A percentile compares a stretch with the other conserved stretches of the same genome.
Evolutionary conservation across 352 stramenopile species (phyloP).

Genomic region (Pythium oligandrum): DNA sequence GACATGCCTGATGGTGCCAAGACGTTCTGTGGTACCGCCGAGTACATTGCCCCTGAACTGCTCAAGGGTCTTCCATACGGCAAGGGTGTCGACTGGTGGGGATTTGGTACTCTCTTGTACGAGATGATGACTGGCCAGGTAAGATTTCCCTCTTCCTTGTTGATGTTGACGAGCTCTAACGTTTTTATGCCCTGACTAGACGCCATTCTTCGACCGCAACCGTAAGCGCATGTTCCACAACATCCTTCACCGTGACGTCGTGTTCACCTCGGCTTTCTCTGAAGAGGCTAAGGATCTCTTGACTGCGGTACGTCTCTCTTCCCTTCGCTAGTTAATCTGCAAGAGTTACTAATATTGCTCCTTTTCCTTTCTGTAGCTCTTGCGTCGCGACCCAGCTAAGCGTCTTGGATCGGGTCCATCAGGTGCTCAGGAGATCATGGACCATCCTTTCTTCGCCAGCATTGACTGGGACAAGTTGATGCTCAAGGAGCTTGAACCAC

Average conservation of each 20-base stretch:
- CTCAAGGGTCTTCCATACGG: constrained; percentile 88
- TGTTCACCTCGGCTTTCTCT: constrained; percentile 85
- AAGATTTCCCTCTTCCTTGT: constrained; percentile 5
- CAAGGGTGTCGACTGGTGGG: constrained; percentile 92
- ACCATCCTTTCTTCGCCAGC: constrained; percentile 84
- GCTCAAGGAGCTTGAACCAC: constrained; percentile 76
- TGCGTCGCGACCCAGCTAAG: constrained; percentile 81
- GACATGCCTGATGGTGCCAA: constrained; percentile 84
- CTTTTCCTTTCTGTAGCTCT: constrained; percentile 31
- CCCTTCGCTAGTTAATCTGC: background rate
- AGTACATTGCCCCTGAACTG: constrained; percentile 92
- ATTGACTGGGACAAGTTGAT: constrained; percentile 84
- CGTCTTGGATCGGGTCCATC: constrained; percentile 73
- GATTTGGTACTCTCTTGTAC: constrained; percentile 91
- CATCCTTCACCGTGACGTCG: constrained; percentile 86
- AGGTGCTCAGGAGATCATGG: constrained; percentile 87
- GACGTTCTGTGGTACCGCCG: constrained; percentile 91
- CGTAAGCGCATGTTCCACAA: constrained; percentile 94
- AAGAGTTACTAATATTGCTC: constrained; percentile 1
- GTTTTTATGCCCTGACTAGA: constrained; percentile 31
- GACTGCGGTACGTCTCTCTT: constrained; percentile 30
- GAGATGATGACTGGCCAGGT: constrained; percentile 92
- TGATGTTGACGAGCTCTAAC: constrained; percentile 1
- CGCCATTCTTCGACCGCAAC: constrained; percentile 94
- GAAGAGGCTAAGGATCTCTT: constrained; percentile 86